Evolutionary conservation across 1,284 basidiomycete species (phyloP), one percentile per base, ranked within the genome.

Genomic region (Agaricales sp.): DNA sequence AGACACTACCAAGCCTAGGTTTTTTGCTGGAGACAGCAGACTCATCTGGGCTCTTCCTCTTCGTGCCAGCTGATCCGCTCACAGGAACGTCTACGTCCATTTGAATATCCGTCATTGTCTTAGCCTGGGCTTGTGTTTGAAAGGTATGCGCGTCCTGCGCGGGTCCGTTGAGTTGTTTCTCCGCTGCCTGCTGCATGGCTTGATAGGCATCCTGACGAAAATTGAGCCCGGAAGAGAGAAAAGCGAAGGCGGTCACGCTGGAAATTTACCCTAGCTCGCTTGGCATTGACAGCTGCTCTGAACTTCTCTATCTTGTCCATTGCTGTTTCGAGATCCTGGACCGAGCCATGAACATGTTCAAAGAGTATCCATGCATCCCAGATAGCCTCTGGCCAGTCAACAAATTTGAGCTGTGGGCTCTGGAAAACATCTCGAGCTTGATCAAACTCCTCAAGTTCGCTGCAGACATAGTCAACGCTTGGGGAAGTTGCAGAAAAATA

Each of bases 321-420:
- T 8, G 87, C 84, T 4, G 73, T 69, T 37, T 90, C 78, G 14
- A 96, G 64, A 3, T 83, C 79, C 38, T 78, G 69, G 4, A 90
- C 67, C 4, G 77, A 73, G 1, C 95, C 95, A 56, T 91, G 74
- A 2, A 87, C 67, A 54, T 91, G 81, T 62, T 98, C 95, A 56
- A 98, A 96, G 13, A 74, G 67, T 3, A 83, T 61, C 84, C 90
- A 96, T 0, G 87, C 85, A 51, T 93, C 87, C 78, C 91, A 91
- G 3, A 98, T 70, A 2, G 82, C 85, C 63, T 96, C 92, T 0
- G 93, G 91, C 86, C 92, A 96, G 64, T 97, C 93, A 38, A 95
- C 58, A 43, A 82, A 75, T 61, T 84, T 85, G 43, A 71, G 68
- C 48, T 80, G 77, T 12, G 83, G 69, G 50, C 81, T 75, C 18